Conservation (phyloP, 208 protist species). For the Acanthamoeba triangularis region DNA sequence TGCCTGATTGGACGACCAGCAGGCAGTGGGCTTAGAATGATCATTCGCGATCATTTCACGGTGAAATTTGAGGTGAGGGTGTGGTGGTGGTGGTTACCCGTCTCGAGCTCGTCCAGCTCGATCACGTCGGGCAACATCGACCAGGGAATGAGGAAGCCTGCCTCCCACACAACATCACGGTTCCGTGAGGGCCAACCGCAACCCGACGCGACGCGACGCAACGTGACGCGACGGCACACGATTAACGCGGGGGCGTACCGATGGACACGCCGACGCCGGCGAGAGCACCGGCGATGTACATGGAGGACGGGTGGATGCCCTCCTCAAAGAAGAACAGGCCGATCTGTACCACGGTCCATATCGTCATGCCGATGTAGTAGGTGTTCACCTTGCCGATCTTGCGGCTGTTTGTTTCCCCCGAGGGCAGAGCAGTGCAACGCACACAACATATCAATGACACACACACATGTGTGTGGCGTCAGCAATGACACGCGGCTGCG, state of each 20-base stretch:
- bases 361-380: constrained; percentile 79
- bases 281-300: constrained; percentile 49
- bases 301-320: constrained; percentile 5
- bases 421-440: not conserved
- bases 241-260: not conserved
- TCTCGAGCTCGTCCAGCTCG: constrained; percentile 83
- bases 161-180: not conserved
- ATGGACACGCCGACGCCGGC: constrained; percentile 74
- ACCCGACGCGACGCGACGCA: not conserved
- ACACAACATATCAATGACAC: no score
- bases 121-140: constrained; percentile 83
- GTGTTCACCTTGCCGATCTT: constrained; percentile 77
- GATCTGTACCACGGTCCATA: constrained; percentile 60
- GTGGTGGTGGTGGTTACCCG: constrained; percentile 13
- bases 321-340: constrained; percentile 77
- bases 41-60: no score
- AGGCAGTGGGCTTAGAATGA: no score
- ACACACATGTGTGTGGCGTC: no score
- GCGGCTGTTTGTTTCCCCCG: not conserved
- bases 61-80: not conserved
- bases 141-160: constrained; percentile 72
- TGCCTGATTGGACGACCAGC: not conserved
- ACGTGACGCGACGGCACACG: not conserved
- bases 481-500: not conserved
- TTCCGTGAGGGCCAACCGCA: not conserved